Evolutionary conservation across 2,329 filamentous ascomycete species (phyloP), one percentile per base, ranked within the genome.

Genomic region (Sporothrix brunneoviolacea): DNA sequence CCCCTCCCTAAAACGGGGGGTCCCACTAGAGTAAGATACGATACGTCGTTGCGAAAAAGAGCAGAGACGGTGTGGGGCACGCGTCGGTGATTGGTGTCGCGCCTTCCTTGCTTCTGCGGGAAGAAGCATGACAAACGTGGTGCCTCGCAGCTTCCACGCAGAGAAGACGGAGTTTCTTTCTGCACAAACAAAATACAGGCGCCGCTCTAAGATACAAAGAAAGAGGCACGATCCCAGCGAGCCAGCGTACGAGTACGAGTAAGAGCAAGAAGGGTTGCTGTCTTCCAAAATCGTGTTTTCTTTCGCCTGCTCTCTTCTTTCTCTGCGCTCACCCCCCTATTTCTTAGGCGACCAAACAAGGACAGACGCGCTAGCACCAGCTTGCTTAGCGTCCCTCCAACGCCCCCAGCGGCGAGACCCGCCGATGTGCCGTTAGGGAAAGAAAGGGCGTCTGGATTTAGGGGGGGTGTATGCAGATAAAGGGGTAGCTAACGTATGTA

Each of bases 51-150:
- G n/a, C 43, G 19, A 36, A 24, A 18, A 16, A 39, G 27, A 32
- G 36, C 27, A 35, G 27, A 32, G 27, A 28, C 28, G 28, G 28
- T 49, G 47, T 49, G 47, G 47, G 47, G 47, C 47, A 30, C 47
- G 47, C 47, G 38, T 49, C 47, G 36, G 47, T 49, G 47, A 36
- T 42, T 49, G 37, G 38, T 48, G 46, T 42, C 38, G 47, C 47
- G 38, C 38, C 47, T 42, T 27, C 37, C 36, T 27, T 48, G 22
- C 44, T 38, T 16, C n/a, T 32, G 19, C 44, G 33, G 44, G 21
- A 39, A 47, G 35, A 47, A 47, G 35, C 44, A 47, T 47, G n/a
- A 38, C 37, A 33, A 33, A 24, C 19, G 33, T 22, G 19, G 44
- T 15, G 33, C 33, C 39, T 48, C 27, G 36, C 45, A 40, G 10